Evolutionary conservation across 73 alveolate genomes (phyloP).

Genomic region (Uronychia binucleata): DNA sequence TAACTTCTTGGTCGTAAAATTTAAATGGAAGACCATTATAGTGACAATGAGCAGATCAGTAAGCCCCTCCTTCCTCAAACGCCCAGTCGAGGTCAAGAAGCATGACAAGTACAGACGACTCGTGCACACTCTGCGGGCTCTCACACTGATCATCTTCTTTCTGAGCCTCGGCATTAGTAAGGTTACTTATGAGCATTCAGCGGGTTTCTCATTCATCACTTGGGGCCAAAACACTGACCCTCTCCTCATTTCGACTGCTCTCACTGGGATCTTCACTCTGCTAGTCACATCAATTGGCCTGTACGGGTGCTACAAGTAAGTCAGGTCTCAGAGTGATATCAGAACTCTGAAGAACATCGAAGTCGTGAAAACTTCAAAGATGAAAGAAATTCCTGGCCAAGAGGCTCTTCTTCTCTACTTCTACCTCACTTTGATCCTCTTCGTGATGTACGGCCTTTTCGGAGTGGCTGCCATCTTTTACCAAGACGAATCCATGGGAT

Average conservation of each 20-base stretch:
- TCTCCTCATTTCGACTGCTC: conserved; percentile 14
- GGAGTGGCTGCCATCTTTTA: conserved; percentile 41
- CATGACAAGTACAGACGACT: conserved; percentile 16
- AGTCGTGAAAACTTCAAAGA: conserved; percentile 22
- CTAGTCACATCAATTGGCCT: conserved; percentile 33
- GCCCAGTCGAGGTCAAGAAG: conserved; percentile 38
- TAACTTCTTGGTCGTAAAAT: background rate
- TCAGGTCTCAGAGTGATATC: background rate
- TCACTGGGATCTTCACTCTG: conserved; percentile 36
- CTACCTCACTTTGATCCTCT: conserved; percentile 30
- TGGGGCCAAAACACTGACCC: conserved; percentile 34
- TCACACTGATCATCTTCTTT: background rate
- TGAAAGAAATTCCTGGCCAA: conserved; percentile 49
- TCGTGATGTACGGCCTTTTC: conserved; percentile 17
- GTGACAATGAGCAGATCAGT: conserved; percentile 50
- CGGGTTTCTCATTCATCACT: conserved; percentile 32
- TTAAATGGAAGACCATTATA: conserved; percentile 49
- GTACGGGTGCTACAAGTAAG: conserved; percentile 33
- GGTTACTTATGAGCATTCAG: conserved; percentile 4
- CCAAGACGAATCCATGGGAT: conserved; percentile 49
- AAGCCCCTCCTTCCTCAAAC: background rate
- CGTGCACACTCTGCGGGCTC: conserved; percentile 5
- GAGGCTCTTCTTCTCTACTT: conserved; percentile 44
- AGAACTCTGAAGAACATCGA: conserved; percentile 31
- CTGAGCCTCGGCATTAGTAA: conserved; percentile 31